phyloP scores from a whole-genome alignment of 2,329 filamentous ascomycete genomes.

The Sporothrix protearum region DNA sequence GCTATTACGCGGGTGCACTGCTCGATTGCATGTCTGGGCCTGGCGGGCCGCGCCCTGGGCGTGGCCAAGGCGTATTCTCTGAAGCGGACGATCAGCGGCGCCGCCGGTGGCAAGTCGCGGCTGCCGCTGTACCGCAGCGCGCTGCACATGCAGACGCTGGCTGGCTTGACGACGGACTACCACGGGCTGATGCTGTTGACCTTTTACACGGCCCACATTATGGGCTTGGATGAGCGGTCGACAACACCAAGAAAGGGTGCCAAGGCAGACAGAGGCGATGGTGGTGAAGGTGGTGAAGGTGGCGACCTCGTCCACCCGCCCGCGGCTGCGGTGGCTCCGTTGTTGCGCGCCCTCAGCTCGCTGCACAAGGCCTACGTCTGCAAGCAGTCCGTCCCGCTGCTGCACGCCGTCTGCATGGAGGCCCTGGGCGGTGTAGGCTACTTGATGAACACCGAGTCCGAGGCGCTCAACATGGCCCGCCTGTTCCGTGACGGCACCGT shows the following conservation, averaged over 20 bases:
- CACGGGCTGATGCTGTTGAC: constrained; percentile 54
- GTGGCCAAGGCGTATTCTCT: constrained; percentile 57
- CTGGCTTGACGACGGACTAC: constrained; percentile 54
- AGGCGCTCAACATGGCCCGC: constrained; percentile 63
- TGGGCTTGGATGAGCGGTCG: constrained; percentile 49
- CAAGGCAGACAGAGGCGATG: constrained; percentile 11
- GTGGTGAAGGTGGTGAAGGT: too few species aligned
- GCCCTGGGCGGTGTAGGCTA: constrained; percentile 64
- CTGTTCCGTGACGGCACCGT: constrained; percentile 64
- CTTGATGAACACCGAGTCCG: constrained; percentile 57
- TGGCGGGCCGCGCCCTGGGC: constrained; percentile 53
- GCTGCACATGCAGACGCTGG: constrained; percentile 57
- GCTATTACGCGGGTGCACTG: constrained; percentile 64
- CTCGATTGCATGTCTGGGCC: constrained; percentile 50
- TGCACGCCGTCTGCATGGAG: constrained; percentile 59
- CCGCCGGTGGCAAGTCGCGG: constrained; percentile 44
- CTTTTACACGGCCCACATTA: constrained; percentile 51
- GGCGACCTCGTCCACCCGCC: constrained; percentile 37
- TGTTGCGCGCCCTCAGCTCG: constrained; percentile 58
- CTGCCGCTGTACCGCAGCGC: constrained; percentile 50
- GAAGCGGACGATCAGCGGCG: constrained; percentile 51
- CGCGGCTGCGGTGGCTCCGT: constrained; percentile 36
- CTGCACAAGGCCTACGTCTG: constrained; percentile 58
- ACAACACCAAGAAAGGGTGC: constrained; percentile 25
- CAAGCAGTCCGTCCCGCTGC: constrained; percentile 46